Conservation (phyloP, 2,329 filamentous ascomycete species). For the Epichloe amarillans region DNA sequence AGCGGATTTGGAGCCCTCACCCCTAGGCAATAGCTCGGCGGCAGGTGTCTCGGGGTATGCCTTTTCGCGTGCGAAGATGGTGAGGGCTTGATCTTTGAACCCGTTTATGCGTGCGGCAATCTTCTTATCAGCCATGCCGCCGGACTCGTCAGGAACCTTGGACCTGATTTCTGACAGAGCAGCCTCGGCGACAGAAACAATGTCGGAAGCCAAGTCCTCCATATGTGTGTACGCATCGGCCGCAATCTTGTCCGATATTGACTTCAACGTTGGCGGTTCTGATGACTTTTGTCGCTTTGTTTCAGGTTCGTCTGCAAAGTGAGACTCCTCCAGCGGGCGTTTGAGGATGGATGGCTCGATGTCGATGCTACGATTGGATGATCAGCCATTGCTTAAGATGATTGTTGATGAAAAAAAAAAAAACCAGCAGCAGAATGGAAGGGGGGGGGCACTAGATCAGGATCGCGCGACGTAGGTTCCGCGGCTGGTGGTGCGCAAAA, state of each 20-base stretch:
- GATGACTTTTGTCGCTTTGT: constrained; percentile 48
- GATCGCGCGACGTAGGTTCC: background rate
- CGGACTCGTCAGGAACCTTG: constrained; percentile 16
- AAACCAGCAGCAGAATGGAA: background rate
- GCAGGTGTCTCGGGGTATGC: constrained; percentile 29
- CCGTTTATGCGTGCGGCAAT: constrained; percentile 32
- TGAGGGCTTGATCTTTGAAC: constrained; percentile 51
- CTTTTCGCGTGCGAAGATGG: constrained; percentile 48
- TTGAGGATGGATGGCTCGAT: constrained; percentile 40
- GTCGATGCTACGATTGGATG: constrained; percentile 34
- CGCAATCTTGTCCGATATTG: constrained; percentile 41
- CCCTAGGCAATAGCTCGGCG: constrained; percentile 25
- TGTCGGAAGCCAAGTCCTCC: constrained; percentile 50
- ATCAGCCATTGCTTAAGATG: constrained; percentile 15
- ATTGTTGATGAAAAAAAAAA: background rate
- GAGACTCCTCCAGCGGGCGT: constrained; percentile 32
- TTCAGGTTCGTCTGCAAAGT: constrained; percentile 36
- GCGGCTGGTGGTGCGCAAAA: background rate
- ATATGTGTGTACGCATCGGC: constrained; percentile 43
- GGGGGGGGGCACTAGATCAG: background rate
- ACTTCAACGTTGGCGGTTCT: constrained; percentile 24
- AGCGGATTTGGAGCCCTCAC: constrained; percentile 25
- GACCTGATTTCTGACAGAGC: constrained; percentile 33
- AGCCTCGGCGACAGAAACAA: constrained; percentile 34
- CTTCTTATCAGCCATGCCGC: constrained; percentile 19